These are phyloP conservation scores for Coemansia sp. DNA, from an alignment of 371 early-diverging fungal species.

Conservation along the genomic window DNA sequence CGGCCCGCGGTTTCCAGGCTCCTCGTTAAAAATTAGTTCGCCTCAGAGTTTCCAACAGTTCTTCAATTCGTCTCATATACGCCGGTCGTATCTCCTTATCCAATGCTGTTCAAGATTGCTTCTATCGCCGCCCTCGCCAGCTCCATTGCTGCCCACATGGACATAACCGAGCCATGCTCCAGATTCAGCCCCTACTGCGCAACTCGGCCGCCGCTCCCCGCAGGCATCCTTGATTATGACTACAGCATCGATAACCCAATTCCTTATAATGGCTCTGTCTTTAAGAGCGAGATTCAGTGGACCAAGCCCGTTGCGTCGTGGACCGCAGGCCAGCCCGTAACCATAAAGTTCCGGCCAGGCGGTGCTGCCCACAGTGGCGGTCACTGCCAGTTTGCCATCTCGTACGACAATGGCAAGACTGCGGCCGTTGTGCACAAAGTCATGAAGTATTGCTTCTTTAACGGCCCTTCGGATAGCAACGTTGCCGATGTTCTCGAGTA, in stretches of 20 bases:
- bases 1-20: no score
- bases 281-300: conserved; percentile 31
- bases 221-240: background rate
- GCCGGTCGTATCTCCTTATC: background rate
- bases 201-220: background rate
- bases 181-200: conserved; percentile 8
- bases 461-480: conserved; percentile 11
- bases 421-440: conserved; percentile 61
- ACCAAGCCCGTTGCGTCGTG: conserved; percentile 28
- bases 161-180: conserved; percentile 10
- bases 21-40: no score
- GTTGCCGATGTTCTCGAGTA: conserved; percentile 28
- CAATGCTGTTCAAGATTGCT: background rate
- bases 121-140: background rate
- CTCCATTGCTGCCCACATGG: background rate
- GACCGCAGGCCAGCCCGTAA: conserved; percentile 30
- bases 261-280: conserved; percentile 13
- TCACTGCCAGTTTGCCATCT: conserved; percentile 60
- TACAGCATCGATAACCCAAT: conserved; percentile 12
- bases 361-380: conserved; percentile 60
- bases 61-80: background rate
- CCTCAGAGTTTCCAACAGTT: background rate
- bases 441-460: conserved; percentile 53
- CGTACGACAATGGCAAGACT: conserved; percentile 62
- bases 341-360: conserved; percentile 26